These are phyloP conservation scores for Fusarium fujikuroi DNA, from an alignment of 2,329 filamentous ascomycete species.

Conservation along the genomic window DNA sequence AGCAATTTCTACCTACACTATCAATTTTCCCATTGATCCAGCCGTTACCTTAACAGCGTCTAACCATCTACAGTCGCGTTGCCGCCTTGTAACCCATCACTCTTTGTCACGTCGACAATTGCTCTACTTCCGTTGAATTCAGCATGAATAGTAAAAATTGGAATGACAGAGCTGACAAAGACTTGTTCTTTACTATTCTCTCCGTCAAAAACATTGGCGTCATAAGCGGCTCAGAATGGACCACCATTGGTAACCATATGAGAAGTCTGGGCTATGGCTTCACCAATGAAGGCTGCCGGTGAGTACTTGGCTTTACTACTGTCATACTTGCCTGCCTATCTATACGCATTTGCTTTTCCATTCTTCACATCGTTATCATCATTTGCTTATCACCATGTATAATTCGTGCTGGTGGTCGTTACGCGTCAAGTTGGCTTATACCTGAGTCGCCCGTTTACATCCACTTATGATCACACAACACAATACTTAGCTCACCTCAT, in stretches of 20 bases:
- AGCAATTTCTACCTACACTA: constrained; percentile 56
- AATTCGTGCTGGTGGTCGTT: constrained; percentile 5
- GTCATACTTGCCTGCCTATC: not conserved
- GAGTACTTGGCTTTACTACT: constrained; percentile 48
- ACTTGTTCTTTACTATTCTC: constrained; percentile 71
- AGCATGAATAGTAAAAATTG: constrained; percentile 68
- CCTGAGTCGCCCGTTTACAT: not conserved
- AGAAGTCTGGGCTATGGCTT: constrained; percentile 68
- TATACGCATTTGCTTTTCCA: not conserved
- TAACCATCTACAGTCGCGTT: constrained; percentile 37
- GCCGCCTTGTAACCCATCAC: constrained; percentile 21
- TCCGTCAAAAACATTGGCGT: constrained; percentile 72
- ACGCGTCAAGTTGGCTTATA: constrained; percentile 25
- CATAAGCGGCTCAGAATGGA: constrained; percentile 72
- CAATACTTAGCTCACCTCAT: not conserved
- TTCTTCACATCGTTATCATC: not conserved
- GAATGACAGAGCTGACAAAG: constrained; percentile 70
- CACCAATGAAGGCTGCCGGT: constrained; percentile 73
- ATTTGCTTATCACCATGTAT: constrained; percentile 4
- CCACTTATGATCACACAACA: not conserved
- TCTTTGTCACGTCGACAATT: constrained; percentile 25
- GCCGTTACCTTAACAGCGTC: constrained; percentile 51
- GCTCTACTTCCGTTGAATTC: constrained; percentile 4
- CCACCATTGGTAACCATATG: constrained; percentile 70
- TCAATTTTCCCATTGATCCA: constrained; percentile 54